Conservation (phyloP, 768 basidiomycete genomes). For the Clavaria fumosa region DNA sequence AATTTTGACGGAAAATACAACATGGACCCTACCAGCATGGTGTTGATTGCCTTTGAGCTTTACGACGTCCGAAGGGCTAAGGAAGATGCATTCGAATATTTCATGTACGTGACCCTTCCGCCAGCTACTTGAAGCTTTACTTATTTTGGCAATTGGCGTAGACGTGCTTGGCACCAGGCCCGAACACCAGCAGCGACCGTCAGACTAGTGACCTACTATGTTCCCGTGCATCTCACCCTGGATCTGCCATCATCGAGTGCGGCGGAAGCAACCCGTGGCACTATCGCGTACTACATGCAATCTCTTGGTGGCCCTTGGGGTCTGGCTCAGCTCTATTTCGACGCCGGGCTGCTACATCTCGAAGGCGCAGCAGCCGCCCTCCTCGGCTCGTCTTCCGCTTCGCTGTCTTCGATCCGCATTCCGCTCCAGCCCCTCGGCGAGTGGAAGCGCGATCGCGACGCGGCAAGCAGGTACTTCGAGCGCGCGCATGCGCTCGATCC, state of each 20-base stretch:
- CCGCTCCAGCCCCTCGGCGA: slow-evolving; percentile 42
- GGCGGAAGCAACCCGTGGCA: slow-evolving; percentile 33
- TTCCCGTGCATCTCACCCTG: slow-evolving; percentile 38
- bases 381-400: slow-evolving; percentile 58
- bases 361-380: slow-evolving; percentile 65
- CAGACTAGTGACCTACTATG: slow-evolving; percentile 59
- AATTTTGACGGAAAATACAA: slow-evolving; percentile 55
- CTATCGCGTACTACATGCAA: slow-evolving; percentile 43
- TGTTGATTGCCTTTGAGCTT: slow-evolving; percentile 52
- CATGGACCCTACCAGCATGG: slow-evolving; percentile 76
- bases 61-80: slow-evolving; percentile 62
- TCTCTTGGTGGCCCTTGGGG: slow-evolving; percentile 52
- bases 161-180: slow-evolving; percentile 72
- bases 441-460: slow-evolving; percentile 61
- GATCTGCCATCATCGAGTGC: slow-evolving; percentile 21
- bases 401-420: slow-evolving; percentile 62
- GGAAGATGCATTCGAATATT: slow-evolving; percentile 70
- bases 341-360: slow-evolving; percentile 67
- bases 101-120: slow-evolving; percentile 25
- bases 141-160: slow-evolving; percentile 16
- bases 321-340: slow-evolving; percentile 60
- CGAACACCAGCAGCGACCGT: slow-evolving; percentile 64
- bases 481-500: slow-evolving; percentile 47
- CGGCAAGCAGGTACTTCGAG: slow-evolving; percentile 58
- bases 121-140: background rate